A percentile compares a stretch with the other conserved stretches of the same genome.
Conservation (phyloP, 2,329 filamentous ascomycete genomes). For the Blastomyces silverae region DNA sequence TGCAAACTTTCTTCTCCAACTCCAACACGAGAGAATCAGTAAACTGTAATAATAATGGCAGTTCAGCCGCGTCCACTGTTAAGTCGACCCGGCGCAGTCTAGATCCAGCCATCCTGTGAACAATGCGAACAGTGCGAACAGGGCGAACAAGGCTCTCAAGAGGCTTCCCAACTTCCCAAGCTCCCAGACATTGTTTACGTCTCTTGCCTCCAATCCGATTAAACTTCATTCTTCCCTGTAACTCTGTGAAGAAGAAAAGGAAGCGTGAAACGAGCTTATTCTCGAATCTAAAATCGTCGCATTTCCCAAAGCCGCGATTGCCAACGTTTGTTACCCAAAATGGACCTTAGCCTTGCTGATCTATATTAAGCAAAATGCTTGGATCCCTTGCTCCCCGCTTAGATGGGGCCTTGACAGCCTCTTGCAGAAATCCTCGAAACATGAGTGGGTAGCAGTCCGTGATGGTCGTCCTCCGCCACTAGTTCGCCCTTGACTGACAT, state of each 20-base stretch:
- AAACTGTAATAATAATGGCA: too few species aligned
- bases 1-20: too few species aligned
- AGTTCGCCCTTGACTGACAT: neutral
- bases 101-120: too few species aligned
- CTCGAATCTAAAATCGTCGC: neutral
- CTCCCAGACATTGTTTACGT: too few species aligned
- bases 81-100: neutral
- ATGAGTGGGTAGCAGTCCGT: neutral
- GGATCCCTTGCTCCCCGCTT: neutral
- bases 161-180: neutral
- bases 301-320: neutral
- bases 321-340: neutral
- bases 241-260: neutral
- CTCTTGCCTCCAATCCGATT: too few species aligned
- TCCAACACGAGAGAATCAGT: too few species aligned
- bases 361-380: neutral
- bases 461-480: neutral
- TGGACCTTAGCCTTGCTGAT: neutral
- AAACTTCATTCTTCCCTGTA: neutral
- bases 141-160: neutral
- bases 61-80: neutral
- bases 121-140: neutral
- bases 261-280: too few species aligned
- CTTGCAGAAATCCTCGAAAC: neutral
- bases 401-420: neutral